Evolutionary conservation across 805 yeast genomes (phyloP).

Genomic region (Cyberlindnera galapagoensis): DNA sequence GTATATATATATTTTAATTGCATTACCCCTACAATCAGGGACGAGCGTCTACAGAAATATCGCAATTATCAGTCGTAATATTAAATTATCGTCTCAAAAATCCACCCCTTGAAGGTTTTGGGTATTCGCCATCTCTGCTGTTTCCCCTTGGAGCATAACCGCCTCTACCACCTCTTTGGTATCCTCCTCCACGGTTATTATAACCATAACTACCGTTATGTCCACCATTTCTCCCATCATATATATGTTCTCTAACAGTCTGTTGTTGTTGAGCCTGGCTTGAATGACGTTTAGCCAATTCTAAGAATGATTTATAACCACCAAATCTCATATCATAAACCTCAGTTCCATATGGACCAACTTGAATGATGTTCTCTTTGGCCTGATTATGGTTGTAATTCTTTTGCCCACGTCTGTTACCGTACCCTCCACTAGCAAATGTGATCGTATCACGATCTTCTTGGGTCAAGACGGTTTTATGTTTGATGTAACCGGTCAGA

Average conservation of each 20-base stretch:
- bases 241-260: conserved; percentile 10
- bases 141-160: neutral
- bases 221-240: conserved; percentile 2
- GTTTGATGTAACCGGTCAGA: conserved; percentile 69
- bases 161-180: neutral
- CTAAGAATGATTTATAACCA: conserved; percentile 41
- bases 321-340: conserved; percentile 44
- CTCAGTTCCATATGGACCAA: conserved; percentile 43
- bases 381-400: conserved; percentile 23
- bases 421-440: conserved; percentile 42
- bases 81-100: conserved; percentile 19
- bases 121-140: neutral
- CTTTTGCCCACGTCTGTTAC: conserved; percentile 24
- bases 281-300: conserved; percentile 12
- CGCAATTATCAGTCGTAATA: no score
- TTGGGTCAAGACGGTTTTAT: conserved; percentile 50
- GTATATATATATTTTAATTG: no score
- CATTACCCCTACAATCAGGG: no score
- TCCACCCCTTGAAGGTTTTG: conserved; percentile 22
- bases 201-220: conserved; percentile 3
- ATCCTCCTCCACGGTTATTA: no score
- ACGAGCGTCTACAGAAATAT: no score
- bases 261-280: conserved; percentile 13
- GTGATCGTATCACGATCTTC: conserved; percentile 62
- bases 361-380: conserved; percentile 34